Base-by-base conservation (phyloP, 768 basidiomycete genomes). In the Floccularia luteovirens region DNA sequence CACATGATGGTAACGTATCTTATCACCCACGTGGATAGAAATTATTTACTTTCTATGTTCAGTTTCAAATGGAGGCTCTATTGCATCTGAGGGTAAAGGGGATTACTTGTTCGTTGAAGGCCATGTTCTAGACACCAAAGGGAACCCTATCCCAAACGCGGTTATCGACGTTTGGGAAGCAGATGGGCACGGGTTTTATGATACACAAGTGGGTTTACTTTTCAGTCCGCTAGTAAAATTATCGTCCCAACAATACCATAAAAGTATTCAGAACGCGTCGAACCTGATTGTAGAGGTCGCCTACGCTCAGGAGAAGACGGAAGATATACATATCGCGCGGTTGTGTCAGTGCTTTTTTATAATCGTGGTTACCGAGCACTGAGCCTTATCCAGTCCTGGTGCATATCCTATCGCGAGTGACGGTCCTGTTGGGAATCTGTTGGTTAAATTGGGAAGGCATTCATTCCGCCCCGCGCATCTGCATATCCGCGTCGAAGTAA, bases 31-130 rank as follows among this genome's bases (percentile, higher is more conserved):
- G 22, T 24, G 21, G 8, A 2, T 2, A n/a, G 5, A 10, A 40
- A 38, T 5, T 47, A 28, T 19, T 36, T 14, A 24, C 20, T 11
- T 20, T 24, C n/a, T 11, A 16, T 27, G 10, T 5, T 12, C 45
- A 89, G 86, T 89, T 41, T 56, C 67, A 17, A 57, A 70, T 4
- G 88, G 89, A 3, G 85, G 71, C 1, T 77, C 79, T 7, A 92
- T 91, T 38, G 87, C 90, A 5, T 87, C 87, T 0, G 88, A 90
- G 56, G 89, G 82, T 42, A 89, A 86, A 58, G 90, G 89, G 16
- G 75, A 88, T 5, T 85, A 89, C 55, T 66, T 91, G 74, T 90
- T 72, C 48, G 81, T 91, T 37, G 74, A 86, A 52, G 89, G 90
- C 1, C 70, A 69, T 3, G 70, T 91, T 1, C 51, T 76, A 22